Evolutionary conservation across 2,329 filamentous ascomycete genomes (phyloP).

Genomic region (Trichoderma brevicompactum): DNA sequence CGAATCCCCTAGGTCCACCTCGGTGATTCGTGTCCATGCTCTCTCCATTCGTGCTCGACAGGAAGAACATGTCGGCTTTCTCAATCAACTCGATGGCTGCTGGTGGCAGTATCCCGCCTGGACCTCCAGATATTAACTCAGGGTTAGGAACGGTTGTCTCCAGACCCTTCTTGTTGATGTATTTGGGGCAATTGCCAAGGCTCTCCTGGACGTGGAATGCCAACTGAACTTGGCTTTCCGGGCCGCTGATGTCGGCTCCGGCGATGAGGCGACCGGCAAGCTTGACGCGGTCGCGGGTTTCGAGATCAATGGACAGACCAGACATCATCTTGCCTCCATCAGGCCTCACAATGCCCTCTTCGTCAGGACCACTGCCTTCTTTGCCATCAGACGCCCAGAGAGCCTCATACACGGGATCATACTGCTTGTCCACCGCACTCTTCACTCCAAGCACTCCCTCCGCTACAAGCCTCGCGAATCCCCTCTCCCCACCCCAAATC

Average conservation of each 20-base stretch:
- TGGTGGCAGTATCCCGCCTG: constrained; percentile 49
- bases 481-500: constrained; percentile 73
- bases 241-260: constrained; percentile 54
- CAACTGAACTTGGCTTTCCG: constrained; percentile 52
- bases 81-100: constrained; percentile 63
- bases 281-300: constrained; percentile 69
- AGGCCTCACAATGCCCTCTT: constrained; percentile 36
- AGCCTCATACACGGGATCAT: constrained; percentile 72
- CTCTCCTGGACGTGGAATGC: constrained; percentile 72
- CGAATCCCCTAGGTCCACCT: constrained; percentile 74
- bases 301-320: constrained; percentile 60
- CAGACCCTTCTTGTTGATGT: constrained; percentile 75
- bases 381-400: constrained; percentile 50
- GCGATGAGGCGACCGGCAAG: constrained; percentile 71
- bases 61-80: constrained; percentile 75
- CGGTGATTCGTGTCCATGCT: constrained; percentile 87
- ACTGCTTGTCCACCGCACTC: constrained; percentile 60
- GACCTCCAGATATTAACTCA: constrained; percentile 49
- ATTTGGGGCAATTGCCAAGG: constrained; percentile 85
- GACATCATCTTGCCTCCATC: constrained; percentile 48
- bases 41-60: constrained; percentile 67
- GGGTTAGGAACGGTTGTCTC: constrained; percentile 52
- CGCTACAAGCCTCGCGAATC: constrained; percentile 68
- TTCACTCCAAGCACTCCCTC: constrained; percentile 66
- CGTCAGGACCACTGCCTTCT: background rate